Evolutionary conservation across 163 green algal species (phyloP), one percentile per base, ranked within the genome.

Genomic region (Volvox carteri): DNA sequence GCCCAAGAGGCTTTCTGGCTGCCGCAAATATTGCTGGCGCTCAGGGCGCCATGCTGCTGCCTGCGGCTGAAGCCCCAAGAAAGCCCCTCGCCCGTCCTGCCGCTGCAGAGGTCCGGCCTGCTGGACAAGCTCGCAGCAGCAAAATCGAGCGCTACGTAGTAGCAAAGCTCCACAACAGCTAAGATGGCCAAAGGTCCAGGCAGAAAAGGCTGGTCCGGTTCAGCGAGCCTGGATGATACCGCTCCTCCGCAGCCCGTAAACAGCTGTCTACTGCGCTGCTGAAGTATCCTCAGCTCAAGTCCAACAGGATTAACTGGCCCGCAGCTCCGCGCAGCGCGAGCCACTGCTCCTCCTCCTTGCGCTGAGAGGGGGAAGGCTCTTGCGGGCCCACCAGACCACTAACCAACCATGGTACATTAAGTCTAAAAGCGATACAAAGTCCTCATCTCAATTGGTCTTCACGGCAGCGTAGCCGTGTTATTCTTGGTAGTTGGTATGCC

Each of bases 1-100:
- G 54, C 78, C 78, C 23, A 42, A 62, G 37, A 58, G 78, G 39
- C 60, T 58, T 86, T 6, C 33, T 48, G 65, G 60, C n/a, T 74
- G 60, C 78, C 78, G 78, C 58, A 86, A n/a, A 86, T 48, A n/a
- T 42, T 62, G 78, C 54, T 39, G 56, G 58, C 54, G 54, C 78
- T 86, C 78, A 86, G 56, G 78, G 78, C 78, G 78, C 54, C 78
- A 86, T 86, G 56, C 78, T 86, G 78, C 78, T 73, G 73, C 77
- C 77, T 70, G 77, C 77, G 77, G 54, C 77, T 85, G 73, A 80
- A 85, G 77, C 77, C 77, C 77, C 77, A 52, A 46, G 73, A 80
- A 80, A 73, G 52, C 52, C 77, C 77, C 77, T 73, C 77, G 77
- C 77, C 77, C 77, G 50, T 62, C 73, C 12, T 54, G 77, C 77